Conservation (phyloP, 805 yeast genomes). For the Candida orba region DNA sequence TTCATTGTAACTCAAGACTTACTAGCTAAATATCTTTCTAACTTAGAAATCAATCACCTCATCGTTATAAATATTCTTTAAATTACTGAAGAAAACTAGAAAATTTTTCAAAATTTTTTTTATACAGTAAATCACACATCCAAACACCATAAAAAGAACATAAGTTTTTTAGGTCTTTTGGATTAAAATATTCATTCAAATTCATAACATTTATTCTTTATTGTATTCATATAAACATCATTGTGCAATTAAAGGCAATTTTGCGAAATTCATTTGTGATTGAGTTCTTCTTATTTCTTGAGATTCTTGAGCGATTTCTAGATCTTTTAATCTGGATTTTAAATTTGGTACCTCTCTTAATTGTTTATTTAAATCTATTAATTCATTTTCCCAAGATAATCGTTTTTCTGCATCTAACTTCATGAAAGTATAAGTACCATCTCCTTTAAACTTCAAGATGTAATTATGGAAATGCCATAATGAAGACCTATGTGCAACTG, state of each 20-base stretch:
- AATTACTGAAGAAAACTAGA: neutral
- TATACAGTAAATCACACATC: neutral
- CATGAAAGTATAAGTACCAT: slow-evolving; percentile 57
- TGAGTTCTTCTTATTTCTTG: slow-evolving; percentile 24
- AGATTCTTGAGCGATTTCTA: slow-evolving; percentile 44
- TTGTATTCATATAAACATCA: neutral
- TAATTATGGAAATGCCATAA: slow-evolving; percentile 87
- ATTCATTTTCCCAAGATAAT: slow-evolving; percentile 69
- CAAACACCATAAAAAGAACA: neutral
- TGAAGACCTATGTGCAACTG: slow-evolving; percentile 90
- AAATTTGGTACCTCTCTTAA: slow-evolving; percentile 65
- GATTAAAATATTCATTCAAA: no score
- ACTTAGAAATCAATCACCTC: no score
- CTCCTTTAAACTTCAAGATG: slow-evolving; percentile 80
- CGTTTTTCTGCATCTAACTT: slow-evolving; percentile 68
- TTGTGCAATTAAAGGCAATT: slow-evolving; percentile 4
- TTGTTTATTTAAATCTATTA: slow-evolving; percentile 58
- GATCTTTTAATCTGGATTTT: slow-evolving; percentile 57
- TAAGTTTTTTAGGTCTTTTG: neutral
- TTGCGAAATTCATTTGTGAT: slow-evolving; percentile 21
- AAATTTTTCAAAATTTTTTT: neutral
- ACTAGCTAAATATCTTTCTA: neutral
- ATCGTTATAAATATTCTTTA: no score
- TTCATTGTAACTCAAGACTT: neutral
- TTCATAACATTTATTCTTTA: neutral